phyloP scores from a whole-genome alignment of 495 filamentous ascomycete species.

The Margaritispora aquatica region DNA sequence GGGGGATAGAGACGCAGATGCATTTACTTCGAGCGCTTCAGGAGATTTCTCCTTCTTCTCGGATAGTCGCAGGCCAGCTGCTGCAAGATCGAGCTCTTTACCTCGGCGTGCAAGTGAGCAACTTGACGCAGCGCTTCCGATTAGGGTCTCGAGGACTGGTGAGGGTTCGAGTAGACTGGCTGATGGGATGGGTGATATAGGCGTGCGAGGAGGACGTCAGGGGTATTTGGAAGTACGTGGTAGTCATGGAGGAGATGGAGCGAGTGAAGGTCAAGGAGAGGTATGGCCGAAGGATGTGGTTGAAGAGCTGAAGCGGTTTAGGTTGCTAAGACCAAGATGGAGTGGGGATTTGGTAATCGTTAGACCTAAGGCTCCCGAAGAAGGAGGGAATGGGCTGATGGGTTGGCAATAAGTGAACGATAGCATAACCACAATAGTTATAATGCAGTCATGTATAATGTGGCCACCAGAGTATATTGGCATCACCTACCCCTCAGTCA shows the following conservation, averaged over 20 bases:
- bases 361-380: constrained; percentile 1
- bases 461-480: no score
- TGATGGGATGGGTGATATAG: no score
- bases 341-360: constrained; percentile 14
- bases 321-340: constrained; percentile 7
- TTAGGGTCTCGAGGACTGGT: background rate
- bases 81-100: background rate
- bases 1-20: constrained; percentile 18
- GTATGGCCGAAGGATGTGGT: constrained; percentile 1
- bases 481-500: no score
- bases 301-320: constrained; percentile 4
- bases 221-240: background rate
- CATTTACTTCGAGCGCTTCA: background rate
- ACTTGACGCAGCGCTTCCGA: no score
- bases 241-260: background rate
- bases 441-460: background rate
- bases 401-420: background rate
- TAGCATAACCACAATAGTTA: background rate
- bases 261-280: background rate
- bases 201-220: background rate
- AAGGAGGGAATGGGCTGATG: background rate
- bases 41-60: constrained; percentile 24
- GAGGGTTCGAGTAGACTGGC: background rate
- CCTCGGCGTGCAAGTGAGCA: no score
- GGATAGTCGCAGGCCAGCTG: background rate